A percentile compares a stretch with the other conserved stretches of the same genome.
Evolutionary conservation across 208 protist genomes (phyloP).

Genomic region (Crithidia expoeki): DNA sequence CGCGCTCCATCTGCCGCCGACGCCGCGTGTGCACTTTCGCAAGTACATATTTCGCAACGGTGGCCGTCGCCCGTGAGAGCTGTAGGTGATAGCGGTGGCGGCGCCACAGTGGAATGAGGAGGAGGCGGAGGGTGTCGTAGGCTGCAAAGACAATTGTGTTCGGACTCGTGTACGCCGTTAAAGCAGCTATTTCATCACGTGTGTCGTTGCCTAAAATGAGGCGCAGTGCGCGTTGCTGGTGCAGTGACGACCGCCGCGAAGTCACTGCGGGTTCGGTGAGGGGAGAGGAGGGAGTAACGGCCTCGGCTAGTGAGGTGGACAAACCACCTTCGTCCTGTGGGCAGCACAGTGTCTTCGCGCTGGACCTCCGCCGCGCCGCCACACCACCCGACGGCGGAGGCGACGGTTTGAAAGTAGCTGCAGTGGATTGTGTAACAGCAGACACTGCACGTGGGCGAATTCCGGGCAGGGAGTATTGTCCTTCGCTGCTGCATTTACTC

Average conservation of each 20-base stretch:
- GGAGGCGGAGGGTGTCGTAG: slow-evolving; percentile 23
- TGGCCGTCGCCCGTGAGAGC: slow-evolving; percentile 15
- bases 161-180: slow-evolving; percentile 4
- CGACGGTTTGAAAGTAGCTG: background rate
- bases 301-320: slow-evolving; percentile 4
- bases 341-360: background rate
- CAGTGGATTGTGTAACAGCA: background rate
- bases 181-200: slow-evolving; percentile 10
- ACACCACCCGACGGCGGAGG: background rate
- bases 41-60: slow-evolving; percentile 18
- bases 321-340: slow-evolving; percentile 9
- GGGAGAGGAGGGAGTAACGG: background rate
- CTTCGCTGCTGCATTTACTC: background rate
- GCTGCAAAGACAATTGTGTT: slow-evolving; percentile 11
- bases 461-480: background rate
- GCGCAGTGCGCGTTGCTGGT: background rate
- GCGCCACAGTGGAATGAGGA: slow-evolving; percentile 46
- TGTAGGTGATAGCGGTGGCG: slow-evolving; percentile 31
- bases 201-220: background rate
- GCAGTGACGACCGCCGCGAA: slow-evolving; percentile 6
- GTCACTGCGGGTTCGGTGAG: no score
- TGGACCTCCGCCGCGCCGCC: background rate
- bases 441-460: background rate
- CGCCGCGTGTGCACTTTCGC: slow-evolving; percentile 11
- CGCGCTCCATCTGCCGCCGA: slow-evolving; percentile 10